Conservation (phyloP, 257 asterid genomes). For the Gardenia jasminoides region DNA sequence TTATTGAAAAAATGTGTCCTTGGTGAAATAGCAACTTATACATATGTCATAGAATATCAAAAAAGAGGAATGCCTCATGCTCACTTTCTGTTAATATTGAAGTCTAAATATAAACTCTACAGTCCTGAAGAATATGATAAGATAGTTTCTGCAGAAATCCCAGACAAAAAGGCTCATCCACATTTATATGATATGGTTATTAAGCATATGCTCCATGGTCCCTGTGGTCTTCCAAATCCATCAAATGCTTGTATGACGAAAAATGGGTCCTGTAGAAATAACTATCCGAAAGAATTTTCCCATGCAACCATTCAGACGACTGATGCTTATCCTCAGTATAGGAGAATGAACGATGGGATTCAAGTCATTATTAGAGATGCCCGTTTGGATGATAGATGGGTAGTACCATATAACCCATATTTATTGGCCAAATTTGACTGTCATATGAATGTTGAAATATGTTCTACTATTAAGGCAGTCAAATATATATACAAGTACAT, state of each 20-base stretch:
- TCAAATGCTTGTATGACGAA: neutral
- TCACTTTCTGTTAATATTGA: too few relatives aligned
- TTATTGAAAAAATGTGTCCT: too few relatives aligned
- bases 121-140: conserved; percentile 6
- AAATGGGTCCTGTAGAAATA: neutral
- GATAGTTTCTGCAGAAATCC: neutral
- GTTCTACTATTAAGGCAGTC: neutral
- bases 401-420: conserved; percentile 17
- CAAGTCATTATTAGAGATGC: neutral
- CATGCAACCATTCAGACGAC: neutral
- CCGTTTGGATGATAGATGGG: neutral
- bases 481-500: neutral
- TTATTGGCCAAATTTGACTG: neutral
- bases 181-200: neutral
- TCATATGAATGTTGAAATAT: conserved; percentile 12
- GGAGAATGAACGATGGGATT: neutral
- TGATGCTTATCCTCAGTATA: conserved; percentile 2
- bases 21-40: too few relatives aligned
- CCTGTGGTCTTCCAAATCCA: neutral
- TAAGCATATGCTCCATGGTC: conserved; percentile 18
- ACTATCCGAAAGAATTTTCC: neutral
- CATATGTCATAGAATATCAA: too few relatives aligned
- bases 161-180: neutral
- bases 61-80: too few relatives aligned
- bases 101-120: too few relatives aligned